A percentile compares a stretch with the other conserved stretches of the same genome.
Evolutionary conservation across 108 stramenopile species (phyloP).

Genomic region (Nannochloropsis oceanica): DNA sequence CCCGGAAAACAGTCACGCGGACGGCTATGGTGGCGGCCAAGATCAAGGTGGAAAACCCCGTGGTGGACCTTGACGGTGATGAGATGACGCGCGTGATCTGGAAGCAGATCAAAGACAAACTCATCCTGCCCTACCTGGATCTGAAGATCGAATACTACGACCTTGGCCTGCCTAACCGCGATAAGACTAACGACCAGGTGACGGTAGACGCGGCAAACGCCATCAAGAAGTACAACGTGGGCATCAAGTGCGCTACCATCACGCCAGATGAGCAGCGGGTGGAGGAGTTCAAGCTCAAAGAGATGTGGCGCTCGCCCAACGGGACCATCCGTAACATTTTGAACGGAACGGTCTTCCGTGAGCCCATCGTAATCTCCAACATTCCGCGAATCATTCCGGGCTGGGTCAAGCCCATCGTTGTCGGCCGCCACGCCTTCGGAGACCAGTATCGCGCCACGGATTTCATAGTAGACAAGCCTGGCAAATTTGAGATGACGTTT

Average conservation of each 20-base stretch:
- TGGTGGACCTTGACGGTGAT: conserved; percentile 35
- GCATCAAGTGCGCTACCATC: conserved; percentile 41
- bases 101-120: conserved; percentile 40
- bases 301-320: conserved; percentile 38
- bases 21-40: conserved; percentile 22
- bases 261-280: conserved; percentile 41
- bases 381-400: conserved; percentile 40
- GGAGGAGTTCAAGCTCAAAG: conserved; percentile 36
- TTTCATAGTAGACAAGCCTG: conserved; percentile 21
- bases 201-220: conserved; percentile 37
- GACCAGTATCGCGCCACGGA: conserved; percentile 37
- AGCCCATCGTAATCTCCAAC: conserved; percentile 42
- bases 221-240: conserved; percentile 36
- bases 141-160: conserved; percentile 34
- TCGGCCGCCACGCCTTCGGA: conserved; percentile 39
- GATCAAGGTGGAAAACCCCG: conserved; percentile 38
- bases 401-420: conserved; percentile 39
- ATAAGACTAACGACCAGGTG: conserved; percentile 36
- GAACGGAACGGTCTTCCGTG: conserved; percentile 40
- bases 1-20: not conserved
- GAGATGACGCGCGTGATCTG: conserved; percentile 41
- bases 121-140: conserved; percentile 37
- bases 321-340: conserved; percentile 39
- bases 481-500: conserved; percentile 36
- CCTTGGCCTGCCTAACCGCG: conserved; percentile 34